These are phyloP conservation scores for Ehretia macrophylla DNA, from an alignment of 257 asterid species.

Conservation along the genomic window DNA sequence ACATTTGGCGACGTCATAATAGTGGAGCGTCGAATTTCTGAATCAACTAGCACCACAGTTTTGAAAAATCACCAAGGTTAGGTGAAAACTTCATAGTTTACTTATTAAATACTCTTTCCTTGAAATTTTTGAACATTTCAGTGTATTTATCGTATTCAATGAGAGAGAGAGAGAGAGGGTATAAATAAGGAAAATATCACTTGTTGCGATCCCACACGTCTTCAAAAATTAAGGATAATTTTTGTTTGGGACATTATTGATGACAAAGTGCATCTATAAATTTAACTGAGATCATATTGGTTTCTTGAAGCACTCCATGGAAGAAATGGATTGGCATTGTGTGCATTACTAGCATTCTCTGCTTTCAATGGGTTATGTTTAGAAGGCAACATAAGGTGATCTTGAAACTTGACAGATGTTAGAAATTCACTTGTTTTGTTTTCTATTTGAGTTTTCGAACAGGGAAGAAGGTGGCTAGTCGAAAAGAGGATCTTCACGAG, in stretches of 20 bases:
- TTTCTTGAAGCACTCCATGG: no score
- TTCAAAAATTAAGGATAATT: no score
- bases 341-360: no score
- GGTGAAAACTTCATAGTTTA: background rate
- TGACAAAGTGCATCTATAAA: no score
- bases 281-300: no score
- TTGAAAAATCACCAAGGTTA: constrained; percentile 77
- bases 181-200: no score
- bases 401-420: background rate
- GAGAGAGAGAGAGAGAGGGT: no score
- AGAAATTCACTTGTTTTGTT: constrained; percentile 8
- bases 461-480: constrained; percentile 73
- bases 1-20: constrained; percentile 62
- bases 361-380: no score
- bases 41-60: constrained; percentile 50
- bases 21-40: constrained; percentile 76
- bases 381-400: background rate
- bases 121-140: background rate
- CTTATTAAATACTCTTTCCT: background rate
- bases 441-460: constrained; percentile 9
- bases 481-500: constrained; percentile 79
- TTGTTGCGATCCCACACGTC: no score
- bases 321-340: no score
- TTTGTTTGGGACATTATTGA: no score
- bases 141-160: no score